phyloP scores from a whole-genome alignment of 441 rosid genomes.

The Capsella rubella region DNA sequence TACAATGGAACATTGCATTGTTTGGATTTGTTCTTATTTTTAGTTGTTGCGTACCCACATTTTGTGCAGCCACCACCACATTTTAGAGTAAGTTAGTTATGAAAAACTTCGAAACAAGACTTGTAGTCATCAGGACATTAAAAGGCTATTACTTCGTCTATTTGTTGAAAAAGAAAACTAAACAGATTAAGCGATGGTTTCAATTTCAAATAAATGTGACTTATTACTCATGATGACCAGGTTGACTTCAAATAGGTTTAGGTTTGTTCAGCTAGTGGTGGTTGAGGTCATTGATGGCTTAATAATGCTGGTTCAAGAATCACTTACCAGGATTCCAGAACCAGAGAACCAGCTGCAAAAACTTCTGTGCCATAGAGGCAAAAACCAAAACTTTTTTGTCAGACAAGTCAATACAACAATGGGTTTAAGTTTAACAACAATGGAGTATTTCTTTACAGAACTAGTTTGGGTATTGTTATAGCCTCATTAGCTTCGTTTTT shows the following conservation, averaged over 20 bases:
- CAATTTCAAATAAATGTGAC: not conserved
- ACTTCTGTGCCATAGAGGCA: not conserved
- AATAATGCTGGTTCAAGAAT: not conserved
- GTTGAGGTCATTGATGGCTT: slow-evolving; percentile 25
- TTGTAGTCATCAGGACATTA: not conserved
- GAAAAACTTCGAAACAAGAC: not conserved
- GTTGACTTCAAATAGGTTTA: slow-evolving; percentile 4
- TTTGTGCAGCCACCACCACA: not conserved
- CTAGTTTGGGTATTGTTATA: not conserved
- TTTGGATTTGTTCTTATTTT: not conserved
- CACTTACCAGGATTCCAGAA: not conserved
- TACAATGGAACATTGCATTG: not conserved
- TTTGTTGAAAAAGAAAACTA: not conserved
- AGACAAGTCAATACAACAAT: not conserved
- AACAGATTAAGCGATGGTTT: not conserved
- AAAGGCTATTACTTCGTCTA: not conserved
- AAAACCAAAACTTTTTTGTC: not conserved
- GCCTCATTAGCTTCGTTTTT: not conserved
- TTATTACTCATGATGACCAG: slow-evolving; percentile 7
- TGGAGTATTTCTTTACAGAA: not conserved
- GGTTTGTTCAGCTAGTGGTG: slow-evolving; percentile 15
- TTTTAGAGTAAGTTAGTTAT: not conserved
- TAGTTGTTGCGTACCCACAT: not conserved
- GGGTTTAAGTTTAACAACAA: slow-evolving; percentile 1
- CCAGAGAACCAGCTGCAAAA: not conserved